Percentiles rank a stretch among this genome's conserved stretches.
Conservation (phyloP, 768 basidiomycete genomes). For the Trametes coccinea region DNA sequence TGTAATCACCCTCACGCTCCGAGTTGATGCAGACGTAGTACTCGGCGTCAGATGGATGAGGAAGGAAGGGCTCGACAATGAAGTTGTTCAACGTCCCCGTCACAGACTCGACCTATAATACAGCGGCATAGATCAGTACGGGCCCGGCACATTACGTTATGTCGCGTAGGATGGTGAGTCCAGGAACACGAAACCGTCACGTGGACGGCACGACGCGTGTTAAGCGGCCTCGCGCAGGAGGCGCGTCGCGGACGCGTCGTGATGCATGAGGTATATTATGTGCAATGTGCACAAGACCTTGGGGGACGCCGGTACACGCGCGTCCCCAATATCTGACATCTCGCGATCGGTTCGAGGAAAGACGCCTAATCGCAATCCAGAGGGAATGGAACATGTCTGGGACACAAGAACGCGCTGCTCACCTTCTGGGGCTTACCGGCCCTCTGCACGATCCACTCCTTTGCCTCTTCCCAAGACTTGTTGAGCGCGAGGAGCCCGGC, state of each 20-base stretch:
- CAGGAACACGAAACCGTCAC: constrained; percentile 4
- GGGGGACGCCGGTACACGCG: neutral
- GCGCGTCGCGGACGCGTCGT: constrained; percentile 14
- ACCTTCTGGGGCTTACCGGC: constrained; percentile 95
- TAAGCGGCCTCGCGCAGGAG: constrained; percentile 11
- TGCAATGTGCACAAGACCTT: neutral
- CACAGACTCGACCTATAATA: constrained; percentile 78
- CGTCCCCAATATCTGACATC: neutral
- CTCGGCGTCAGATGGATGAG: constrained; percentile 90
- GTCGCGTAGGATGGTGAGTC: neutral
- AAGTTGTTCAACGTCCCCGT: constrained; percentile 97
- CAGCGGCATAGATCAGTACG: constrained; percentile 21
- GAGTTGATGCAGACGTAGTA: constrained; percentile 99
- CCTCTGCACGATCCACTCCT: constrained; percentile 80
- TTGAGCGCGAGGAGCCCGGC: constrained; percentile 93
- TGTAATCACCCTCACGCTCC: constrained; percentile 88
- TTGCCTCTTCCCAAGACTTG: constrained; percentile 88
- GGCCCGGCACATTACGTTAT: neutral
- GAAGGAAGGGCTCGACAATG: constrained; percentile 98
- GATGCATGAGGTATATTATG: constrained; percentile 3
- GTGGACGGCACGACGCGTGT: constrained; percentile 11
- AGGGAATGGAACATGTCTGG: neutral
- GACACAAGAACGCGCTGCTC: constrained; percentile 30
- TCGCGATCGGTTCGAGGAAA: neutral
- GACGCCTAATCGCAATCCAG: neutral